Conservation (phyloP, 345 rosid species). For the Linum lewisii region DNA sequence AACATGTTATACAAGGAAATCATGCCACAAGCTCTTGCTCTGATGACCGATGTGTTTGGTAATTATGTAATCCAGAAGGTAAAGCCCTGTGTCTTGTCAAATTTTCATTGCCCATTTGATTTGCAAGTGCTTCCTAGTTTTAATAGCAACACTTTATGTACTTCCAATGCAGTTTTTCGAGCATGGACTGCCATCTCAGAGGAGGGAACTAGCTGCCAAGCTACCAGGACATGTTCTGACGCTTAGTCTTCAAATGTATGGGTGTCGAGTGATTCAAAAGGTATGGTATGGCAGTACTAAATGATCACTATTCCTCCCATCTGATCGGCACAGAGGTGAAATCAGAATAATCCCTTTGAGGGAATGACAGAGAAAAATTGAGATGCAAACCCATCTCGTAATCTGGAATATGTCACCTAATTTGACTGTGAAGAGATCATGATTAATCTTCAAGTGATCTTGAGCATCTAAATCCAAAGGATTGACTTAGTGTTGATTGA, state of each 20-base stretch:
- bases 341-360: background rate
- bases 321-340: background rate
- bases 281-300: constrained; percentile 15
- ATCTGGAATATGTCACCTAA: too few relatives aligned
- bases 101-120: constrained; percentile 4
- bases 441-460: too few relatives aligned
- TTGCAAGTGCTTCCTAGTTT: background rate
- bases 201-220: constrained; percentile 47
- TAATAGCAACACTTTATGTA: background rate
- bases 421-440: too few relatives aligned
- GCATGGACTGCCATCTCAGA: constrained; percentile 50
- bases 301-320: background rate
- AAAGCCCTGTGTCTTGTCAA: background rate
- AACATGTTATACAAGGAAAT: constrained; percentile 55
- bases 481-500: too few relatives aligned
- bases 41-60: constrained; percentile 71
- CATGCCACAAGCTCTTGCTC: constrained; percentile 44
- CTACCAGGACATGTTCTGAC: constrained; percentile 45
- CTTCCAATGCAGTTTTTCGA: constrained; percentile 43
- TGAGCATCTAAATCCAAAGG: too few relatives aligned
- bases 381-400: too few relatives aligned
- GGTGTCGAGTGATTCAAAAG: constrained; percentile 66
- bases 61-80: constrained; percentile 69
- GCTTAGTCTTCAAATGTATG: constrained; percentile 63
- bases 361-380: too few relatives aligned